These are phyloP conservation scores for Knoxia roxburghii DNA, from an alignment of 257 asterid genomes.

Conservation along the genomic window DNA sequence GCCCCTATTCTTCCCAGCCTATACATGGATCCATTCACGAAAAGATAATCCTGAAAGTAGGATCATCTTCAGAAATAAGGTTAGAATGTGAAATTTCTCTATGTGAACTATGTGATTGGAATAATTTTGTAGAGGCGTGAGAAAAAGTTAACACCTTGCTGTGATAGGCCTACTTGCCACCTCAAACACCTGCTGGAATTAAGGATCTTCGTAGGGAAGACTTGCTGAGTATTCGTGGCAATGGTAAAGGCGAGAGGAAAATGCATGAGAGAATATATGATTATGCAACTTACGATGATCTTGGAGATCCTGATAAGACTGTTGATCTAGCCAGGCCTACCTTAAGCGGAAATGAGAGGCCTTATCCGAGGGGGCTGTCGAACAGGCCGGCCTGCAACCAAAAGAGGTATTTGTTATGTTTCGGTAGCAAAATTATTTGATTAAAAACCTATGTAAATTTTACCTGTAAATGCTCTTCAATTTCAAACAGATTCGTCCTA, in stretches of 20 bases:
- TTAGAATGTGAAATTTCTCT: constrained; percentile 7
- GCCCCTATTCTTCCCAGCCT: constrained; percentile 60
- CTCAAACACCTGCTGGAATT: constrained; percentile 78
- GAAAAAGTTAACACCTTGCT: neutral
- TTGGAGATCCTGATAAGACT: constrained; percentile 77
- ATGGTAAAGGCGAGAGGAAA: constrained; percentile 65
- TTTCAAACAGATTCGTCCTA: constrained; percentile 43
- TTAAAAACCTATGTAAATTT: neutral
- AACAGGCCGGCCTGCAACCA: constrained; percentile 63
- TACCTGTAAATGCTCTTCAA: neutral
- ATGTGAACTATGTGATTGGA: constrained; percentile 1
- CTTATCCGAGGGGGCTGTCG: constrained; percentile 93
- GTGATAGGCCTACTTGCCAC: constrained; percentile 67
- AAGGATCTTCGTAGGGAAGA: constrained; percentile 67
- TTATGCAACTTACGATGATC: constrained; percentile 73
- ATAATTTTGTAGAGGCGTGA: constrained; percentile 5
- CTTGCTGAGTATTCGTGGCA: constrained; percentile 61
- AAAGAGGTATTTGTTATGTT: constrained; percentile 37
- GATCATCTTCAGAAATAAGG: constrained; percentile 79
- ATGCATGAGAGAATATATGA: constrained; percentile 73
- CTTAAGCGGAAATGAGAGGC: constrained; percentile 57
- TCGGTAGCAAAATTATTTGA: neutral
- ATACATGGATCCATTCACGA: constrained; percentile 86
- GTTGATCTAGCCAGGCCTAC: constrained; percentile 58
- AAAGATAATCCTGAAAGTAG: constrained; percentile 69